Conservation (phyloP, 495 filamentous ascomycete species). For the Xylaria venustula region DNA sequence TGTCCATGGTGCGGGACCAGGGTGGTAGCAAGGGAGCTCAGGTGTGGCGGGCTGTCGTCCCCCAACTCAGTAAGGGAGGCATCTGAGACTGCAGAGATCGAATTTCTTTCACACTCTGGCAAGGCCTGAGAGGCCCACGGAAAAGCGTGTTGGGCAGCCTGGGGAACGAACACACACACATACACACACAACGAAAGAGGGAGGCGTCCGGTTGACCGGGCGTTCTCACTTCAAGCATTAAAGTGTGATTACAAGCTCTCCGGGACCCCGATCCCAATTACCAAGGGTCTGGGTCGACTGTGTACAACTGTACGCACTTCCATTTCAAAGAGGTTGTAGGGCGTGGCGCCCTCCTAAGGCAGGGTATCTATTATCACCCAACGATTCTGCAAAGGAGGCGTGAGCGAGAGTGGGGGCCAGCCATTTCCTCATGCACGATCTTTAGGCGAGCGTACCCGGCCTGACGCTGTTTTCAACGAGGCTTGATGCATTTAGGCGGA, state of each 20-base stretch:
- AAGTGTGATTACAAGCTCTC: neutral
- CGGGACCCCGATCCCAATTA: neutral
- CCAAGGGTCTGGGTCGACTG: conserved; percentile 9
- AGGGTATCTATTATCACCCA: conserved; percentile 5
- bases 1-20: neutral
- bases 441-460: conserved; percentile 9
- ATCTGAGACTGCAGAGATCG: conserved; percentile 6
- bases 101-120: neutral
- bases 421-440: conserved; percentile 1
- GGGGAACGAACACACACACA: neutral
- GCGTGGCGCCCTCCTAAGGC: neutral
- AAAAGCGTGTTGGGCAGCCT: neutral
- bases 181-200: too few relatives aligned
- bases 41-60: conserved; percentile 2
- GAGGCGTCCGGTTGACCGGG: conserved; percentile 11
- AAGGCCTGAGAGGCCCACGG: neutral
- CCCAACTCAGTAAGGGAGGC: conserved; percentile 2
- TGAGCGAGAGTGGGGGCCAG: neutral
- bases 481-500: neutral
- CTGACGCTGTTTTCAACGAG: neutral
- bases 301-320: neutral
- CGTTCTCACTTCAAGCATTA: neutral
- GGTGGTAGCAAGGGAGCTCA: neutral
- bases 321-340: neutral
- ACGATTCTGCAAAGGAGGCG: neutral